phyloP scores from a whole-genome alignment of 176 grass and related monocot species.

The Phyllostachys edulis region DNA sequence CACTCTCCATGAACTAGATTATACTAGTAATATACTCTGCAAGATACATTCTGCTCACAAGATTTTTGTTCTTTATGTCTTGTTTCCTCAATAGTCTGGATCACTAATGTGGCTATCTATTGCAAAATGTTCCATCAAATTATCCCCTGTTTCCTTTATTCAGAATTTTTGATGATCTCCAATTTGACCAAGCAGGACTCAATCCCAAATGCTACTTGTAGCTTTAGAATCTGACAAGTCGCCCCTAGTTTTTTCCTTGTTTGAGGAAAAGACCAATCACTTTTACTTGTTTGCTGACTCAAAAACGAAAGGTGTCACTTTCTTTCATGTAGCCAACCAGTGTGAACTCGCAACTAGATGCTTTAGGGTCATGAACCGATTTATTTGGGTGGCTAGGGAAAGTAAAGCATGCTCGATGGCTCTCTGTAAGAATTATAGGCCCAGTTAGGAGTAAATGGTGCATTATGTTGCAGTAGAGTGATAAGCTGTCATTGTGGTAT shows the following conservation, averaged over 20 bases:
- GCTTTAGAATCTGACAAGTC: background rate
- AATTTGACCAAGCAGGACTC: background rate
- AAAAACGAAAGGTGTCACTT: background rate
- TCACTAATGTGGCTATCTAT: background rate
- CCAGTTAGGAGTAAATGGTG: background rate
- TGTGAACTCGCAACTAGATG: background rate
- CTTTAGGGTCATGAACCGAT: background rate
- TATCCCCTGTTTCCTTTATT: background rate
- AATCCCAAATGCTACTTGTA: background rate
- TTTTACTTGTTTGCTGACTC: background rate
- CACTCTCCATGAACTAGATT: background rate
- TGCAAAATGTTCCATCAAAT: background rate
- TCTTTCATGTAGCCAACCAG: background rate
- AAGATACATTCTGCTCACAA: background rate
- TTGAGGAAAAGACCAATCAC: background rate
- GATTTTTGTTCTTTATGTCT: background rate
- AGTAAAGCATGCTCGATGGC: background rate
- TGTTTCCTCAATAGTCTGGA: background rate
- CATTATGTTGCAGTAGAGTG: background rate
- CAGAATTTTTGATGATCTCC: background rate
- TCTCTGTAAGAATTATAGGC: background rate
- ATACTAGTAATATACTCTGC: background rate
- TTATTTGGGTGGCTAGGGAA: background rate
- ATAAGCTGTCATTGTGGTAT: constrained; percentile 20
- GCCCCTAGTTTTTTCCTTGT: background rate